Percentiles rank a stretch among this genome's conserved stretches.
Evolutionary conservation across 2,329 filamentous ascomycete species (phyloP).

Genomic region (Ascosphaera apis): DNA sequence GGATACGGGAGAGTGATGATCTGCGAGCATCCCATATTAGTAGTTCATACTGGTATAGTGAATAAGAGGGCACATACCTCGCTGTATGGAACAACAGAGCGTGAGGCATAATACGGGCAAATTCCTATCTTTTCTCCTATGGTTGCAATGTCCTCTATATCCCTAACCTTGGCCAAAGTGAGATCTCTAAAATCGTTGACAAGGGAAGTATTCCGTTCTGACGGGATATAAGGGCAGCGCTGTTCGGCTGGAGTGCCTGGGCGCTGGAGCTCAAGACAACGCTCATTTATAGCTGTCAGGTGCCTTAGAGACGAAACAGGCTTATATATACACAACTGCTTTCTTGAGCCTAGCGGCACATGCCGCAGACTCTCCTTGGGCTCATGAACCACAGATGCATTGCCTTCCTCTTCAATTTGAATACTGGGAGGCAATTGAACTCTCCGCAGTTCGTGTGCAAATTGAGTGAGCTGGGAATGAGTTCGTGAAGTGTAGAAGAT

Average conservation of each 20-base stretch:
- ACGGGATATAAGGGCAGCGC: constrained; percentile 55
- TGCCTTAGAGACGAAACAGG: constrained; percentile 47
- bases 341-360: constrained; percentile 62
- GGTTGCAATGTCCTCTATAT: constrained; percentile 73
- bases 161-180: constrained; percentile 59
- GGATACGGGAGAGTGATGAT: constrained; percentile 88
- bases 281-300: constrained; percentile 72
- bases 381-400: constrained; percentile 7
- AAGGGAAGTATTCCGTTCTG: constrained; percentile 47
- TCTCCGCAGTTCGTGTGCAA: constrained; percentile 58
- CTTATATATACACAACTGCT: constrained; percentile 75
- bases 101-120: constrained; percentile 92
- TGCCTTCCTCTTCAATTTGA: constrained; percentile 10
- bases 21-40: constrained; percentile 12
- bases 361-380: constrained; percentile 48
- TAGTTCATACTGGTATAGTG: no score
- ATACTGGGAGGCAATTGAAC: constrained; percentile 56
- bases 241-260: constrained; percentile 35
- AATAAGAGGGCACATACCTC: constrained; percentile 28
- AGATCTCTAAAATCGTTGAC: constrained; percentile 69
- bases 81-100: constrained; percentile 55
- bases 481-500: constrained; percentile 86
- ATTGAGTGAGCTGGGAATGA: constrained; percentile 77
- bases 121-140: constrained; percentile 59
- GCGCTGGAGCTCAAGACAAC: constrained; percentile 76